phyloP scores from a whole-genome alignment of 139 green algal genomes.

The Chloropicon primus region DNA sequence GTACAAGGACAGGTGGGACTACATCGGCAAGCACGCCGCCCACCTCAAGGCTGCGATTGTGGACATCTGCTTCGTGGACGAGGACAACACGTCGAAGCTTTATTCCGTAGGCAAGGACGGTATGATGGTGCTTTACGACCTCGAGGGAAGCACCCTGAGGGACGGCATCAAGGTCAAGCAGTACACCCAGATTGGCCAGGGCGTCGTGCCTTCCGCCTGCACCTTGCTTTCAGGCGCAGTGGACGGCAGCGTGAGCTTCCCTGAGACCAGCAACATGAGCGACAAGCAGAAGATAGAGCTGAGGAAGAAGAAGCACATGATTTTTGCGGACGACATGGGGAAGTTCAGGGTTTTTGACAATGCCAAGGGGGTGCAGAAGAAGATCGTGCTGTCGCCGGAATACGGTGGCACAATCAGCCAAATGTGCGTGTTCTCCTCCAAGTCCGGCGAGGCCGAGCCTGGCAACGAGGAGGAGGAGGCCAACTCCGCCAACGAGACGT shows the following conservation, averaged over 20 bases:
- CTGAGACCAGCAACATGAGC: no score
- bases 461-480: neutral
- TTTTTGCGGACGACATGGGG: constrained; percentile 41
- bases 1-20: constrained; percentile 29
- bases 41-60: constrained; percentile 32
- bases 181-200: neutral
- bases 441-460: no score
- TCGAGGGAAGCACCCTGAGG: constrained; percentile 17
- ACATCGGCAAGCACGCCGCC: constrained; percentile 35
- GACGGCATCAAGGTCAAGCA: constrained; percentile 20
- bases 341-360: constrained; percentile 41
- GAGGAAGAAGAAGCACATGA: constrained; percentile 36
- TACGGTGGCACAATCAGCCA: constrained; percentile 34
- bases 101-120: constrained; percentile 50
- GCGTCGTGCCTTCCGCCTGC: neutral
- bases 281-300: no score
- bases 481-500: neutral
- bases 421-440: neutral
- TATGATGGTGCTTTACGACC: constrained; percentile 47
- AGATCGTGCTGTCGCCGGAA: constrained; percentile 43
- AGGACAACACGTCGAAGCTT: constrained; percentile 36
- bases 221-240: neutral
- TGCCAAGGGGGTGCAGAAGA: constrained; percentile 16
- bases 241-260: neutral
- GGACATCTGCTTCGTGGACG: constrained; percentile 43